Conservation (phyloP, 768 basidiomycete genomes). For the Steccherinum ochraceum region DNA sequence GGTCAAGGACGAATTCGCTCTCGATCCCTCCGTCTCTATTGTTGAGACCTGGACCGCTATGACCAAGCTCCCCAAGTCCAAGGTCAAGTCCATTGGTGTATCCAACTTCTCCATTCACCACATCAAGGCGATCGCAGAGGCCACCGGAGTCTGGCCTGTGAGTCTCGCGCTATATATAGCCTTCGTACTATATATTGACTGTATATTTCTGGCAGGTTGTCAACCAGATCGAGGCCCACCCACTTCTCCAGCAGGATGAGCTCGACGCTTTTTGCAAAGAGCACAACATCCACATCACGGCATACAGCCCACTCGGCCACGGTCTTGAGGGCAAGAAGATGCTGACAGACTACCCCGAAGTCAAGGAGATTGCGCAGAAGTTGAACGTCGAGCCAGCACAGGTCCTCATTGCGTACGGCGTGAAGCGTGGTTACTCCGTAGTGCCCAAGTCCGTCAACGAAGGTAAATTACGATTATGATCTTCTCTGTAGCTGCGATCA, state of each 20-base stretch:
- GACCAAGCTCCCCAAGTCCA: conserved; percentile 58
- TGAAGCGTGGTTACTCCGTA: conserved; percentile 67
- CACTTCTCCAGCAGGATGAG: conserved; percentile 69
- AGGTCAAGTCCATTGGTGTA: conserved; percentile 72
- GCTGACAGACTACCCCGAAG: conserved; percentile 59
- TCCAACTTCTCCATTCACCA: conserved; percentile 73
- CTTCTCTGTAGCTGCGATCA: not conserved
- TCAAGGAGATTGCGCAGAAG: conserved; percentile 56
- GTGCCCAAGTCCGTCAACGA: conserved; percentile 81
- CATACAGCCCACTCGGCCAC: conserved; percentile 73
- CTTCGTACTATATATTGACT: not conserved
- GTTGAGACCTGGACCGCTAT: conserved; percentile 82
- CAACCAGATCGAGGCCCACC: conserved; percentile 85
- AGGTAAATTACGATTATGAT: conserved; percentile 22
- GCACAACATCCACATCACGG: conserved; percentile 66
- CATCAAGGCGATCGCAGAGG: conserved; percentile 59
- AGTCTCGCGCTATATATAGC: conserved; percentile 14
- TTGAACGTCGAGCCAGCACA: conserved; percentile 68
- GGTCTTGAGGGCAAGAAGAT: conserved; percentile 64
- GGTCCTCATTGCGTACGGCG: conserved; percentile 80
- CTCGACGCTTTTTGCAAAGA: conserved; percentile 63
- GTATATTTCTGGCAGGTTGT: conserved; percentile 31
- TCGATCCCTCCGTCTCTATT: conserved; percentile 55
- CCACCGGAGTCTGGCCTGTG: conserved; percentile 70
- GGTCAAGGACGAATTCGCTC: conserved; percentile 39